Conservation (phyloP, 2,329 filamentous ascomycete species). For the Alternaria sp. region DNA sequence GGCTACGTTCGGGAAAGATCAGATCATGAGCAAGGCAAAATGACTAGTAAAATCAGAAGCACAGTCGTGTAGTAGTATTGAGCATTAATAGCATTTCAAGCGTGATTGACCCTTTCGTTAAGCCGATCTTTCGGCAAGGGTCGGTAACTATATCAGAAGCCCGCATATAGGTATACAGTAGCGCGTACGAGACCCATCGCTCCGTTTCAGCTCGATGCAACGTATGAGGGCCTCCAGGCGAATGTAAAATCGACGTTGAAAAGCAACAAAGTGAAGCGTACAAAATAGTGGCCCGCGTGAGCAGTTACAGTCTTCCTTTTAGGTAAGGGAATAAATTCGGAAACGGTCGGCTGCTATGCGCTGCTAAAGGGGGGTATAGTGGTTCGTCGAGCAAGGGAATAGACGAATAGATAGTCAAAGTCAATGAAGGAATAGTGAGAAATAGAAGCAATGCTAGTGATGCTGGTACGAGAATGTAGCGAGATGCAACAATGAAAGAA, state of each 20-base stretch:
- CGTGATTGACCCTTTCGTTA: slow-evolving; percentile 18
- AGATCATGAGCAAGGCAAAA: slow-evolving; percentile 1
- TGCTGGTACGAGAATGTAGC: slow-evolving; percentile 41
- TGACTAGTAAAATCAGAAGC: slow-evolving; percentile 10
- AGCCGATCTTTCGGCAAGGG: slow-evolving; percentile 22
- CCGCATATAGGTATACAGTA: slow-evolving; percentile 29
- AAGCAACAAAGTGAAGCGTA: slow-evolving; percentile 32
- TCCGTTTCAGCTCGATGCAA: slow-evolving; percentile 24
- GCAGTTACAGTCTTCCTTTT: slow-evolving; percentile 54
- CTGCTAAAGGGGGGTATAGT: slow-evolving; percentile 45
- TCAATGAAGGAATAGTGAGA: slow-evolving; percentile 19
- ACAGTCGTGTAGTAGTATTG: slow-evolving; percentile 12
- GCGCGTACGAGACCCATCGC: slow-evolving; percentile 25
- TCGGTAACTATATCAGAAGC: slow-evolving; percentile 24
- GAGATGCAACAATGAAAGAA: slow-evolving; percentile 22
- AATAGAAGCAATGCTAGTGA: slow-evolving; percentile 39
- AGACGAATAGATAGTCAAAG: slow-evolving; percentile 8
- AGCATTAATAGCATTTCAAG: slow-evolving; percentile 23
- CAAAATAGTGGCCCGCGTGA: slow-evolving; percentile 50
- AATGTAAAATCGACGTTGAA: slow-evolving; percentile 12
- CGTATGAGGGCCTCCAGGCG: slow-evolving; percentile 12
- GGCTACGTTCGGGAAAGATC: slow-evolving; percentile 1
- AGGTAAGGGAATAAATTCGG: slow-evolving; percentile 29
- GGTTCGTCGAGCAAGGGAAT: slow-evolving; percentile 32
- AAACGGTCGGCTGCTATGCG: slow-evolving; percentile 23